phyloP scores from a whole-genome alignment of 495 filamentous ascomycete genomes.

The Penicillium paxilli region DNA sequence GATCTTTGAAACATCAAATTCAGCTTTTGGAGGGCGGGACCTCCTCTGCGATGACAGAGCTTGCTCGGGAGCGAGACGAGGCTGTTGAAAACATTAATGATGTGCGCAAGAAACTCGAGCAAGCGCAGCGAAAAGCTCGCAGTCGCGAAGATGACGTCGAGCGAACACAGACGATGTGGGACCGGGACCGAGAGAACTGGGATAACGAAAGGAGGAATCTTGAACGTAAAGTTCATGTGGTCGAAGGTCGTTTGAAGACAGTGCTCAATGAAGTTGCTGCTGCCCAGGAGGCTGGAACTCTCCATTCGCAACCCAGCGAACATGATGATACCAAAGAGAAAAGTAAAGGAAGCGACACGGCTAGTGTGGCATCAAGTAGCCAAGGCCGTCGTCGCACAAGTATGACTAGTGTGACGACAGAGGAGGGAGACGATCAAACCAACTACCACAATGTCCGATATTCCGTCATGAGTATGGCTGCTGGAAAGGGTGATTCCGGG shows the following conservation, averaged over 20 bases:
- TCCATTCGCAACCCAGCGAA: constrained; percentile 23
- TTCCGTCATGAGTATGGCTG: constrained; percentile 58
- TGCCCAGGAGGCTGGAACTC: constrained; percentile 57
- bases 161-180: constrained; percentile 73
- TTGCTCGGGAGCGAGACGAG: constrained; percentile 84
- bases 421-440: constrained; percentile 37
- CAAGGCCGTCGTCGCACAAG: constrained; percentile 55
- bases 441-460: constrained; percentile 53
- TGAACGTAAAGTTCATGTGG: constrained; percentile 82
- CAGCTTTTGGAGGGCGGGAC: constrained; percentile 84
- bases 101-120: constrained; percentile 75
- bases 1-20: constrained; percentile 81
- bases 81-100: constrained; percentile 74
- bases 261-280: constrained; percentile 83
- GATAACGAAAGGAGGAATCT: constrained; percentile 75
- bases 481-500: constrained; percentile 59
- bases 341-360: constrained; percentile 64
- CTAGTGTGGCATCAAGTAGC: constrained; percentile 75
- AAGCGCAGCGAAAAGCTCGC: constrained; percentile 72
- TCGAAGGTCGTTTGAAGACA: constrained; percentile 79
- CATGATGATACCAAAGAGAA: constrained; percentile 37
- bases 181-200: constrained; percentile 79
- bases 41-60: constrained; percentile 75
- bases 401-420: constrained; percentile 65
- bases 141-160: constrained; percentile 81